Percentiles rank a stretch among this genome's conserved stretches.
Evolutionary conservation across 2,329 filamentous ascomycete species (phyloP).

Genomic region (Westerdykella aurantiaca): DNA sequence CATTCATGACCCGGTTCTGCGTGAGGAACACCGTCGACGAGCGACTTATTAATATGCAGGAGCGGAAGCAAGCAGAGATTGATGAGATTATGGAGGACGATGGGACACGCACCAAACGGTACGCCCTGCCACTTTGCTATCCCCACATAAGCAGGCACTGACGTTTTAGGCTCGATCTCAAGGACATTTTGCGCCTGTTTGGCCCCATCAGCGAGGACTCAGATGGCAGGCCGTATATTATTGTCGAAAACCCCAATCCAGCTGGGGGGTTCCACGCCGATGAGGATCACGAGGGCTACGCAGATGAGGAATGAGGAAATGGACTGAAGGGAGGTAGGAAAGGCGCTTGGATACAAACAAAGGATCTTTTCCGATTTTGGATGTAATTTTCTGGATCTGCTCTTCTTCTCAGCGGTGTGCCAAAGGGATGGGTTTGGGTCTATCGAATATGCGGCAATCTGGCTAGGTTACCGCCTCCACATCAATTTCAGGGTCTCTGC

Average conservation of each 20-base stretch:
- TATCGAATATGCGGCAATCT: no score
- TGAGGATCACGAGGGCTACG: conserved; percentile 28
- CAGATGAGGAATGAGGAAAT: conserved; percentile 19
- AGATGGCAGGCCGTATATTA: conserved; percentile 38
- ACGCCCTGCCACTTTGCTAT: conserved; percentile 2
- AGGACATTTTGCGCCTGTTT: conserved; percentile 45
- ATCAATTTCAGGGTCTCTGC: no score
- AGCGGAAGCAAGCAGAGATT: conserved; percentile 47
- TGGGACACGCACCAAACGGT: conserved; percentile 25
- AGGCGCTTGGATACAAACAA: no score
- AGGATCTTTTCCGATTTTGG: no score
- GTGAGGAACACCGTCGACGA: conserved; percentile 55
- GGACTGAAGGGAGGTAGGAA: not conserved
- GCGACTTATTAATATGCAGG: conserved; percentile 51
- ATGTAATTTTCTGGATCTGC: no score
- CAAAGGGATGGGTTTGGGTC: no score
- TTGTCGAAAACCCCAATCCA: conserved; percentile 32
- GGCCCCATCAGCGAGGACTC: conserved; percentile 38
- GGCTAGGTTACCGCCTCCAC: no score
- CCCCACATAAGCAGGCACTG: not conserved
- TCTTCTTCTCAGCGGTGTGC: no score
- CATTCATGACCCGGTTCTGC: conserved; percentile 54
- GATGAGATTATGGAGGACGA: conserved; percentile 41
- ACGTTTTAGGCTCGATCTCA: conserved; percentile 24
- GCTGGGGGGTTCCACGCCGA: conserved; percentile 28